phyloP scores from a whole-genome alignment of 805 yeast genomes.

The Nakazawaea ishiwadae region DNA sequence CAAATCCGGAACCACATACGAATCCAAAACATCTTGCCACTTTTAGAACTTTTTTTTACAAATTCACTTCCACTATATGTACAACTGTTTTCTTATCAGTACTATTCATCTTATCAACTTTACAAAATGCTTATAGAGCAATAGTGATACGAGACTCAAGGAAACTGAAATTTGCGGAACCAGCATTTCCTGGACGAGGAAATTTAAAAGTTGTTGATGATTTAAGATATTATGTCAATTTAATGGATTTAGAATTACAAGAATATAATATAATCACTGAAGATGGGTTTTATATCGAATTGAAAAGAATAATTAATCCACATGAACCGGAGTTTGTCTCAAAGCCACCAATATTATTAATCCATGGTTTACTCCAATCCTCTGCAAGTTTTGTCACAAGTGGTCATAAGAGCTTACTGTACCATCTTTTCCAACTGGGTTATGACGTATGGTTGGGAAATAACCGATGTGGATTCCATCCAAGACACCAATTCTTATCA shows the following conservation, averaged over 20 bases:
- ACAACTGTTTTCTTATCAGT: constrained; percentile 3
- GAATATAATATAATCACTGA: constrained; percentile 60
- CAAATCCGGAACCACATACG: constrained; percentile 12
- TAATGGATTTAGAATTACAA: constrained; percentile 55
- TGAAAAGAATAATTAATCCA: constrained; percentile 61
- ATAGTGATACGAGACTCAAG: no score
- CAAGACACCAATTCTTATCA: constrained; percentile 52
- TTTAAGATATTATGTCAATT: constrained; percentile 61
- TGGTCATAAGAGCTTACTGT: constrained; percentile 79
- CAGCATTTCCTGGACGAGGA: constrained; percentile 6
- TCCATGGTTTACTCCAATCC: constrained; percentile 87
- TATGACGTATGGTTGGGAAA: constrained; percentile 92
- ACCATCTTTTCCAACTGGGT: constrained; percentile 46
- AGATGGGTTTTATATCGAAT: constrained; percentile 73
- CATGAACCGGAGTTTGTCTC: constrained; percentile 25
- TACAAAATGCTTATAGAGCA: no score
- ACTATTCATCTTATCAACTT: constrained; percentile 5
- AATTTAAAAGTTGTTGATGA: constrained; percentile 33
- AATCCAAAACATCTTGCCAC: constrained; percentile 1
- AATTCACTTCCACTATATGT: constrained; percentile 7
- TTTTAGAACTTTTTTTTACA: constrained; percentile 8
- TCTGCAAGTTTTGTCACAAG: constrained; percentile 80
- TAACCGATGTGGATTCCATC: constrained; percentile 81
- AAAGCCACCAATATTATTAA: constrained; percentile 57
- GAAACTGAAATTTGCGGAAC: no score